A percentile compares a stretch with the other conserved stretches of the same genome.
Evolutionary conservation across 345 rosid species (phyloP).

Genomic region (Eucalyptus globulus): DNA sequence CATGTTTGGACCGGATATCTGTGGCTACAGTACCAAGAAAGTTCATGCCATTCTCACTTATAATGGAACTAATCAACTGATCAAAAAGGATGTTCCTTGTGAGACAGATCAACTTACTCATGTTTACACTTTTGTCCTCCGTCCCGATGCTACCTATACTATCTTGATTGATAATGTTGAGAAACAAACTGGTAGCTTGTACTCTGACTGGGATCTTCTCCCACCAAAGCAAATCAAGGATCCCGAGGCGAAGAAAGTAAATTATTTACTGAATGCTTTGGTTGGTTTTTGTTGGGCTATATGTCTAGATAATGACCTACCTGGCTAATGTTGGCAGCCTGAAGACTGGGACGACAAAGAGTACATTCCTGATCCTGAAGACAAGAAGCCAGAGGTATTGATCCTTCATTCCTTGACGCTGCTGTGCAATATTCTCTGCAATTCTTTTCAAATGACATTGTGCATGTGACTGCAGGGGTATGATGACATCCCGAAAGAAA

Average conservation of each 20-base stretch:
- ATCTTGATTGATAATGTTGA: constrained; percentile 88
- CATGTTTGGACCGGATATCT: constrained; percentile 98
- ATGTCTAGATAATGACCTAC: background rate
- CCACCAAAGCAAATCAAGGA: constrained; percentile 87
- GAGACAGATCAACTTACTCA: constrained; percentile 98
- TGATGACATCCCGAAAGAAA: constrained; percentile 38
- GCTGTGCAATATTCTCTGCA: background rate
- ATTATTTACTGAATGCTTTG: constrained; percentile 18
- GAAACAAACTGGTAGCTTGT: constrained; percentile 91
- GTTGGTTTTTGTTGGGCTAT: background rate
- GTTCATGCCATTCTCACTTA: constrained; percentile 97
- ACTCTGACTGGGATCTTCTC: constrained; percentile 92
- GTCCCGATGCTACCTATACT: constrained; percentile 91
- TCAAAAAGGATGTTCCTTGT: constrained; percentile 97
- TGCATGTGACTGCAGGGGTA: constrained; percentile 40
- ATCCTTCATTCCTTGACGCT: background rate
- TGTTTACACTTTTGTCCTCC: constrained; percentile 82
- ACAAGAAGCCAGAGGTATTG: constrained; percentile 33
- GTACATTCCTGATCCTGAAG: constrained; percentile 36
- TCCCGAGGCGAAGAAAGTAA: constrained; percentile 90
- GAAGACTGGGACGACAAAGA: constrained; percentile 49
- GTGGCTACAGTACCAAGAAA: constrained; percentile 97
- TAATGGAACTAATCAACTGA: constrained; percentile 70
- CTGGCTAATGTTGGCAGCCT: constrained; percentile 28
- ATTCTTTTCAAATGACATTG: background rate